Evolutionary conservation across 2,329 filamentous ascomycete species (phyloP), one percentile per base, ranked within the genome.

Genomic region (Aureobasidium namibiae): DNA sequence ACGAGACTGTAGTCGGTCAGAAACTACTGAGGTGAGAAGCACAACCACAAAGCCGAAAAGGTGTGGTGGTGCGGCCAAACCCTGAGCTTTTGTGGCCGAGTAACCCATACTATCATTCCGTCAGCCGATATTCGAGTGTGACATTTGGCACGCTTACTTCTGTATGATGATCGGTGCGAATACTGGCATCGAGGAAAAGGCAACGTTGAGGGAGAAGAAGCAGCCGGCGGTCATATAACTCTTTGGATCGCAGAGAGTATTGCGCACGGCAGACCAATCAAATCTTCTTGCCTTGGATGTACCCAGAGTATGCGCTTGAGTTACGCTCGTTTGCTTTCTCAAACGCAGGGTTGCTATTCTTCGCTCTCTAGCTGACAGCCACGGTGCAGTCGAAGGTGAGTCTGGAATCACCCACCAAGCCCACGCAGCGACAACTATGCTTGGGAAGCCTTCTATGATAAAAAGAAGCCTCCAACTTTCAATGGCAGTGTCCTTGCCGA

Each of bases 391-490:
- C 13, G 70, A 73, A 0, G 90, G 90, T 0, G 83, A 82, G 73
- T 95, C 90, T 0, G 91, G 90, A 53, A 95, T 84, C 24, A 41
- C 33, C 21, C 42, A 49, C 86, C 85, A 95, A 13, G 89, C 88
- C 63, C 86, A 78, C 0, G 88, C 83, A 6, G 89, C 86, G 13
- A 89, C 82, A 9, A 95, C 62, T 44, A 95, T 81, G 26, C 88
- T 90, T 1, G 91, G 91, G 61, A 95, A 92, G 1, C 90, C 91
- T 71, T 95, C 91, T 13, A 92, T 66, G 8, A 95, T 79, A 67
- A 95, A 95, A 29, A 95, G 78, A 1, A 92, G 79, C n/a, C 91
- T 82, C 91, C 91, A 95, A 4, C 88, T 84, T 0, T 89, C 88
- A 52, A 95, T 85, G 16, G 87, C 87, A 1, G 82, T 77, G 61